These are phyloP conservation scores for Ambispora gerdemannii DNA, from an alignment of 192 early-diverging fungal genomes.

Conservation along the genomic window DNA sequence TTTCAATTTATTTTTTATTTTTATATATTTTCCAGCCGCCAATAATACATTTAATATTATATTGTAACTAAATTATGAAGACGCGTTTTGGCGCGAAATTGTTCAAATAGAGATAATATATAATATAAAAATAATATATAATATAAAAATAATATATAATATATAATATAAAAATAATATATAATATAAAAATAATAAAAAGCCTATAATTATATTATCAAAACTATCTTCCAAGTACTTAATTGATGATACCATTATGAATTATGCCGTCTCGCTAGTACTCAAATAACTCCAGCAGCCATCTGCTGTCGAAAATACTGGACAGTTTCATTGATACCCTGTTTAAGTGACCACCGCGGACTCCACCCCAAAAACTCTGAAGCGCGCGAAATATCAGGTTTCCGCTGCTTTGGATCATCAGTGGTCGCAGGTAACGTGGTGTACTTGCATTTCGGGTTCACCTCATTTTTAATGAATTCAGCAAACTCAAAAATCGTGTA, in stretches of 20 bases:
- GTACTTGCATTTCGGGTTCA: conserved; percentile 55
- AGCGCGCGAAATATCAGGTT: conserved; percentile 72
- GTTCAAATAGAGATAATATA: too few relatives aligned
- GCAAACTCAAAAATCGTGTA: conserved; percentile 79
- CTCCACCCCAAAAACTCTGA: conserved; percentile 64
- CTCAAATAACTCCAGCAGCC: conserved; percentile 20
- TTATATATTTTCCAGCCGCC: too few relatives aligned
- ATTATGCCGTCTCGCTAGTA: too few relatives aligned
- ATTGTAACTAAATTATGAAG: too few relatives aligned
- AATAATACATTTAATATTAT: too few relatives aligned
- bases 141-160: too few relatives aligned
- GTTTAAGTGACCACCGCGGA: conserved; percentile 69
- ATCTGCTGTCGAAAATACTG: conserved; percentile 57
- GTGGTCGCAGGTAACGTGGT: conserved; percentile 59
- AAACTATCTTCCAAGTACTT: too few relatives aligned
- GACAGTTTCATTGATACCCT: conserved; percentile 78
- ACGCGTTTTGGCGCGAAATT: too few relatives aligned
- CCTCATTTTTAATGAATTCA: conserved; percentile 63
- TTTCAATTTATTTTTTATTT: too few relatives aligned
- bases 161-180: not conserved
- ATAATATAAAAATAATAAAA: not conserved
- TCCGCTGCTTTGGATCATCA: conserved; percentile 76
- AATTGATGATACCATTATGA: too few relatives aligned
- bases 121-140: too few relatives aligned
- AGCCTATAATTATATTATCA: not conserved